Evolutionary conservation across 768 basidiomycete species (phyloP), one percentile per base, ranked within the genome.

Genomic region (Flagelloscypha sp.): DNA sequence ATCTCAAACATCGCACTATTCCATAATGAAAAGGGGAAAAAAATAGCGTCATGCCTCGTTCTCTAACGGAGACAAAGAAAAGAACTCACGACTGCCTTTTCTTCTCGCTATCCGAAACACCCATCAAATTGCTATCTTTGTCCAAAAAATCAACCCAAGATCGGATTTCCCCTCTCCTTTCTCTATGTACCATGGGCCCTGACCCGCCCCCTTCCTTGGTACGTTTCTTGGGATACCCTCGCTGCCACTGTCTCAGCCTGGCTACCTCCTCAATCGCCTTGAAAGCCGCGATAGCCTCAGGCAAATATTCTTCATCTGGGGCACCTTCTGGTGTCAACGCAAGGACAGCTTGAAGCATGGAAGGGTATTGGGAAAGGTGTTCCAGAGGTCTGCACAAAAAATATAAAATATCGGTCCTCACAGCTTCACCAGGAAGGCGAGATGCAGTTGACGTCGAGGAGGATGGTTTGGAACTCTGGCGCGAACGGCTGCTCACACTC

Each of bases 141-240:
- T n/a, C n/a, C n/a, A n/a, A n/a, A n/a, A n/a, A n/a, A n/a, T n/a
- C n/a, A n/a, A n/a, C n/a, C n/a, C n/a, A n/a, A n/a, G n/a, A n/a
- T n/a, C n/a, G n/a, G n/a, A n/a, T n/a, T n/a, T 65, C 2, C 48
- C 54, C 46, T 72, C 67, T 32, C 76, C 63, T 7, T 76, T 49
- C 25, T 89, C 86, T 27, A 72, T 59, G 1, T 82, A 58, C 4
- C 93, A 84, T 12, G 94, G 58, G 53, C 93, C 85, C 50, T 87
- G 77, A 90, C 92, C 95, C 45, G 92, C 85, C 68, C 84, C 78
- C 52, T 87, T 89, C 3, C 70, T 74, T 2, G 82, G 76, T 2
- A 73, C 65, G 4, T 89, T 90, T 48, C 76, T 76, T 10, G 86
- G 77, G 81, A 88, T 90, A n/a, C n/a, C n/a, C n/a, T n/a, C n/a